Conservation (phyloP, 495 filamentous ascomycete species). For the Penicillium desertorum region DNA sequence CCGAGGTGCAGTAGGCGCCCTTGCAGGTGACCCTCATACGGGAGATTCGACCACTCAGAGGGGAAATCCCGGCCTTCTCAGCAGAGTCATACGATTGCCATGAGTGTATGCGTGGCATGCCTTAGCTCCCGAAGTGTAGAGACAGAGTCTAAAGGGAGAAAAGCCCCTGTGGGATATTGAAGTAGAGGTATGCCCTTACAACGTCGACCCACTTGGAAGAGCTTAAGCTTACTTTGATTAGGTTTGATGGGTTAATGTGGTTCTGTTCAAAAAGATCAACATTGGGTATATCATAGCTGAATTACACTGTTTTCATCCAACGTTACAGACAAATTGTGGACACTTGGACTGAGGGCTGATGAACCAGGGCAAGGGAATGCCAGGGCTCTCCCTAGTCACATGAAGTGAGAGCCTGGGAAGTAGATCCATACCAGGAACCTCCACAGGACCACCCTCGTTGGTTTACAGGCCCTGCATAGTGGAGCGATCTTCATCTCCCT, state of each 20-base stretch:
- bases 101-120: conserved; percentile 17
- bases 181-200: background rate
- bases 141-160: background rate
- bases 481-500: conserved; percentile 23
- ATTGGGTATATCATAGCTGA: background rate
- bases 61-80: background rate
- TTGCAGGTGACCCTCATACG: conserved; percentile 22
- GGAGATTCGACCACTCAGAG: conserved; percentile 9
- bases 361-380: conserved; percentile 20
- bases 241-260: no score
- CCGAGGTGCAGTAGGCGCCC: conserved; percentile 15
- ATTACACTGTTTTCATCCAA: background rate
- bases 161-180: conserved; percentile 10
- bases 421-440: conserved; percentile 38
- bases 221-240: conserved; percentile 2
- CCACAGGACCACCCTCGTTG: conserved; percentile 12
- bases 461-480: conserved; percentile 17
- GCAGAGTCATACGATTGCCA: background rate
- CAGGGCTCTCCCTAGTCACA: conserved; percentile 14
- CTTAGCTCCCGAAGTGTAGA: conserved; percentile 17
- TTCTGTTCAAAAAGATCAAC: no score
- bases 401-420: conserved; percentile 18
- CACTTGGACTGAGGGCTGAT: background rate
- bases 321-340: no score
- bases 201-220: conserved; percentile 11